Percentiles rank a stretch among this genome's conserved stretches.
phyloP scores from a whole-genome alignment of 352 stramenopile genomes.

The Phytopythium mirpurense region DNA sequence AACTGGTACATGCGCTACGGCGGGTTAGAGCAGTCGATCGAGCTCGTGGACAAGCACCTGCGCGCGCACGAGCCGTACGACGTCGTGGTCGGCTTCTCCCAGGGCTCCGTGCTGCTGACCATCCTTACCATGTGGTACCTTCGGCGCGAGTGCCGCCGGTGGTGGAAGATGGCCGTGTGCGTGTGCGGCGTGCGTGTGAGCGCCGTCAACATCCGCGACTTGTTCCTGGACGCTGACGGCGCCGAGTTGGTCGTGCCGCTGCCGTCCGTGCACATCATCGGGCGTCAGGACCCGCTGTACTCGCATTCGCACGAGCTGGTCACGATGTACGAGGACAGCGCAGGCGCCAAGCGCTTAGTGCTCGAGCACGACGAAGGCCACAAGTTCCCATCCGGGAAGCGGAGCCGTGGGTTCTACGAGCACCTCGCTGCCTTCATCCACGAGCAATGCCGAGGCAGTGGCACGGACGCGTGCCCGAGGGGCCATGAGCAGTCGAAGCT shows the following conservation, averaged over 20 bases:
- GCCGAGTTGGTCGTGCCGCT: conserved; percentile 21
- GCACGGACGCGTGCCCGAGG: background rate
- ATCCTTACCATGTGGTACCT: conserved; percentile 36
- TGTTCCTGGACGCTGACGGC: conserved; percentile 29
- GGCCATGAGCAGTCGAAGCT: background rate
- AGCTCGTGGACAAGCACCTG: conserved; percentile 27
- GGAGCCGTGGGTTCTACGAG: conserved; percentile 21
- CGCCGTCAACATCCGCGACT: conserved; percentile 21
- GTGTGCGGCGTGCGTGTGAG: conserved; percentile 29
- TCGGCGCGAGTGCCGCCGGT: conserved; percentile 12
- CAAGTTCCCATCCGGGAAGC: conserved; percentile 27
- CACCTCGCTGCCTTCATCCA: conserved; percentile 16
- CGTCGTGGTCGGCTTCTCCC: conserved; percentile 44
- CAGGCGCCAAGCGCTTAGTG: conserved; percentile 17
- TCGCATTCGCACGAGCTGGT: conserved; percentile 32
- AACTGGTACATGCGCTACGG: conserved; percentile 28
- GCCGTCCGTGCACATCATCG: conserved; percentile 46
- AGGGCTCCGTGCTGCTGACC: conserved; percentile 35
- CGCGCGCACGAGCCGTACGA: conserved; percentile 30
- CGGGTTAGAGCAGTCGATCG: conserved; percentile 31
- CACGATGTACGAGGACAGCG: conserved; percentile 14
- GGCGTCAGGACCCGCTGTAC: conserved; percentile 56
- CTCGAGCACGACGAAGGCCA: conserved; percentile 30
- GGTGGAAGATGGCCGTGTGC: conserved; percentile 39
- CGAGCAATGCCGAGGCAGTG: conserved; percentile 11